Base-by-base conservation (phyloP, 2,329 filamentous ascomycete genomes). In the Calonectria ilicicola region DNA sequence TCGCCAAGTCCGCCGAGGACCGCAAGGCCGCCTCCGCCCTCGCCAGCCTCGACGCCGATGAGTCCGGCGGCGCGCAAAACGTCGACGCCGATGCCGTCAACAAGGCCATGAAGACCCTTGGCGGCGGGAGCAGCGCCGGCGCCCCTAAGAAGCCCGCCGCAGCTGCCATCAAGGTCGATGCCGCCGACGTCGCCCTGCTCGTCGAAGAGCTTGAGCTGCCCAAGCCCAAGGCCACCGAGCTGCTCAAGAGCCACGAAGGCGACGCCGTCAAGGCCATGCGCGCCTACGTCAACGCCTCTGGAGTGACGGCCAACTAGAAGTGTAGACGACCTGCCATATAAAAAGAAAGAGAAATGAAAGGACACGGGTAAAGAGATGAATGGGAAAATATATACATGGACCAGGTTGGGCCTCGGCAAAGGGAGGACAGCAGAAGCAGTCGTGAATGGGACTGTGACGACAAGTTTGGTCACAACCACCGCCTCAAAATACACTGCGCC, bases 1-100 rank as follows among this genome's bases (percentile, higher is more conserved):
- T 85, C 69, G 88, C 89, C 80, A 93, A 92, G 84, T 91, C 90
- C 49, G 93, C 93, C 80, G 93, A 95, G 84, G 93, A 95, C 85
- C 92, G 93, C 84, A 95, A 95, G 84, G 93, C 93, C 56, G 93
- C 93, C 47, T 92, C 92, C 8, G 94, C 93, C 35, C 90, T 95
- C 72, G 93, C 92, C 60, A 90, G 89, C 73, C 91, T 96, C 76
- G 93, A 95, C 81, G 82, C 86, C 51, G 82, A 84, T 44, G 86
- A 85, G 70, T 85, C 82, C 40, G 80, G 83, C 21, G 80, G 84
- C 3, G 83, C 86, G 58, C 89, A 90, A 74, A 87, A 92, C 74
- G 90, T 94, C 77, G 93, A 95, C 82, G 86, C 90, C 65, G 93
- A 93, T 72, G 94, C 93, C 75, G 89, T 94, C 65, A 91, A 87